Evolutionary conservation across 129 eudicot genomes (phyloP).

Genomic region (Apium graveolens): DNA sequence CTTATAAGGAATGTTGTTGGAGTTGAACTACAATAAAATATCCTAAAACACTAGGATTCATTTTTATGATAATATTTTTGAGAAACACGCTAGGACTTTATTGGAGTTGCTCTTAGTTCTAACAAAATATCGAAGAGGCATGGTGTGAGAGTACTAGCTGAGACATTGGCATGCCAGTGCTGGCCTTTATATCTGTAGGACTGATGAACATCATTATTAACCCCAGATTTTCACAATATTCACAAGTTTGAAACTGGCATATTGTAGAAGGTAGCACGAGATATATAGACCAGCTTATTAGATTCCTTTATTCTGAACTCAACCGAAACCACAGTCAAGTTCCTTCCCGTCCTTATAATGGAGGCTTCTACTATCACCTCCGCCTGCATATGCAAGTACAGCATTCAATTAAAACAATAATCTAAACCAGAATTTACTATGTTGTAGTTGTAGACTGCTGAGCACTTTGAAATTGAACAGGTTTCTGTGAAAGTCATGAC

Average conservation of each 20-base stretch:
- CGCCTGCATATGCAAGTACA: constrained; percentile 26
- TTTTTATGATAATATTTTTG: no score
- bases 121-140: no score
- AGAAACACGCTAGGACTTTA: no score
- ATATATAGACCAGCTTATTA: constrained; percentile 32
- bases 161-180: not conserved
- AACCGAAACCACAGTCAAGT: constrained; percentile 51
- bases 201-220: not conserved
- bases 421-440: not conserved
- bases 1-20: no score
- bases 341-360: constrained; percentile 73
- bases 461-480: no score
- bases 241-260: constrained; percentile 62
- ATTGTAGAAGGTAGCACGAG: constrained; percentile 73
- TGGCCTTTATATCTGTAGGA: not conserved
- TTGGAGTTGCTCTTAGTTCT: no score
- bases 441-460: not conserved
- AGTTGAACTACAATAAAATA: no score
- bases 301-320: constrained; percentile 57
- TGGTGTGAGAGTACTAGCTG: no score
- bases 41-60: no score
- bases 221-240: not conserved
- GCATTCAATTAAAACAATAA: not conserved
- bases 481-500: no score
- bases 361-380: constrained; percentile 58